Base-by-base conservation (phyloP, 2,329 filamentous ascomycete genomes). In the Aspergillus tanneri region DNA sequence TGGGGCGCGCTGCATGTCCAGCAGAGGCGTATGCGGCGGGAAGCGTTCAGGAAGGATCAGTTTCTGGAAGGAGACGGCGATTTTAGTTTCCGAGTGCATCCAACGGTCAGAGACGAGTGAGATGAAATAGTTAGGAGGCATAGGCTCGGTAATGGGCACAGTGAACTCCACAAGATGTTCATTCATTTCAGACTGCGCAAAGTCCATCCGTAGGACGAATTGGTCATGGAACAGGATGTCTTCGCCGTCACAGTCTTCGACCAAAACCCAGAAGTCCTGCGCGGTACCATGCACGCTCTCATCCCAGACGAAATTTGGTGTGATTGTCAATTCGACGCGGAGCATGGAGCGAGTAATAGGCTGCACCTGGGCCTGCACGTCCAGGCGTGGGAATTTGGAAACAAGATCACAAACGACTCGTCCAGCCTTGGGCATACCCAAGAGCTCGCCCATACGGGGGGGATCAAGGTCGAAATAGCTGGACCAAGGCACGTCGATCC, bases 91-190 rank as follows among this genome's bases (percentile, higher is more conserved):
- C 0, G 92, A 90, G 66, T 96, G 90, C 90, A 99, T 96, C 93
- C 93, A 99, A 58, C 93, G 81, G 69, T 99, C 93, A 3, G 92
- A 97, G 16, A 96, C 75, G 30, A 99, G 82, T 0, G 90, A 93
- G 61, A 99, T 90, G 72, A 99, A 99, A 74, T 99, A 99, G 69
- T 99, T 95, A 0, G 95, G 93, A 11, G 93, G 93, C 88, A 97
- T 95, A 0, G 95, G 95, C 59, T 99, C 93, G 0, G 90, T 91
- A 58, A 99, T 95, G 0, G 93, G 88, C 3, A 97, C 92, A 0
- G 92, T 97, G 61, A 99, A 93, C 59, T 99, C 93, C 22, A 99
- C 87, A 9, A 96, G 73, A 70, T 99, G 93, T 72, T 97, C 92
- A 55, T 92, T 96, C 67, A 86, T 82, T 62, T 97, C 92, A 1